Evolutionary conservation across 768 basidiomycete species (phyloP).

Genomic region (Lactarius pseudohatsudake): DNA sequence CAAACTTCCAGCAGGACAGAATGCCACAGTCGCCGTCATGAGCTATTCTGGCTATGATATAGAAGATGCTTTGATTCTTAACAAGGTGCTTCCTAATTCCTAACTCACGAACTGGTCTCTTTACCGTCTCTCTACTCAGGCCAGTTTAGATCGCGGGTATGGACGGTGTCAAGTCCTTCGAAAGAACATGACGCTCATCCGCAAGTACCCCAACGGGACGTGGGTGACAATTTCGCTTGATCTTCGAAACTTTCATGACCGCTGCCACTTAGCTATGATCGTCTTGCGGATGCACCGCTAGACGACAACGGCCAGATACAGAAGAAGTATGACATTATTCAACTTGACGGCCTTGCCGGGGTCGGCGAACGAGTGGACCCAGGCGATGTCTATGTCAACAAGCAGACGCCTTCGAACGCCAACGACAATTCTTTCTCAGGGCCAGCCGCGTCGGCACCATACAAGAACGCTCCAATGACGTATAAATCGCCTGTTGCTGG

Average conservation of each 20-base stretch:
- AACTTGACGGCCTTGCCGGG: constrained; percentile 89
- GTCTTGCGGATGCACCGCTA: constrained; percentile 86
- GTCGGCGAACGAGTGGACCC: constrained; percentile 94
- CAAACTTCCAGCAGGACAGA: constrained; percentile 94
- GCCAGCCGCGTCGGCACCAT: constrained; percentile 78
- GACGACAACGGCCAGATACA: constrained; percentile 78
- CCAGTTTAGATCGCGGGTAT: constrained; percentile 95
- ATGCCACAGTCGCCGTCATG: constrained; percentile 98
- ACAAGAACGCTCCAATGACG: constrained; percentile 88
- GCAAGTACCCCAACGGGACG: constrained; percentile 97
- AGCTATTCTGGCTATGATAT: constrained; percentile 99
- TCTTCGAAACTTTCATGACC: neutral
- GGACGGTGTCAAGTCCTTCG: constrained; percentile 96
- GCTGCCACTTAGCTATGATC: constrained; percentile 68
- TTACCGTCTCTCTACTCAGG: constrained; percentile 44
- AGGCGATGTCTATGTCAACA: constrained; percentile 93
- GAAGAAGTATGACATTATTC: constrained; percentile 89
- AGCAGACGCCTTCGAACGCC: constrained; percentile 94
- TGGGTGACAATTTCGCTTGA: constrained; percentile 45
- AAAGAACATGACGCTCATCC: constrained; percentile 91
- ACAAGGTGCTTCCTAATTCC: constrained; percentile 52
- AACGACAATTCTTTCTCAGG: constrained; percentile 87
- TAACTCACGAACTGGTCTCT: neutral
- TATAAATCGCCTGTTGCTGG: constrained; percentile 95
- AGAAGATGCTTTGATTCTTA: constrained; percentile 96